Conservation (phyloP, 2,329 filamentous ascomycete genomes). For the Aspergillus japonicus region DNA sequence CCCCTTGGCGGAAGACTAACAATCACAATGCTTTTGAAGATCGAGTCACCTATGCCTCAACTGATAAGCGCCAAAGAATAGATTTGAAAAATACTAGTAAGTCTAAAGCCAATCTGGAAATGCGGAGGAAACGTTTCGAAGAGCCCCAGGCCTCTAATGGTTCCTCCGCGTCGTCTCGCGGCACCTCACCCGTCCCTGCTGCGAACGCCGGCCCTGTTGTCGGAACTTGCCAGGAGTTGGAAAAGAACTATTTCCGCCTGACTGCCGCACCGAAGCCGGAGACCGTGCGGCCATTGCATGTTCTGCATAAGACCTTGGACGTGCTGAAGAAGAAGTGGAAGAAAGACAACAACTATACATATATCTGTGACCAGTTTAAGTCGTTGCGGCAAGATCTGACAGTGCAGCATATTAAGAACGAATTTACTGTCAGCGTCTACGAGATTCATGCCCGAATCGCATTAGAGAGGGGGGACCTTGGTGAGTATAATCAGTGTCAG, state of each 20-base stretch:
- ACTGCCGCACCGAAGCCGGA: constrained; percentile 86
- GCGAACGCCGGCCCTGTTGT: constrained; percentile 67
- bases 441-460: constrained; percentile 97
- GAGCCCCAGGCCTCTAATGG: constrained; percentile 45
- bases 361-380: constrained; percentile 99
- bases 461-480: constrained; percentile 95
- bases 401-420: constrained; percentile 93
- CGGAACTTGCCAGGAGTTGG: constrained; percentile 77
- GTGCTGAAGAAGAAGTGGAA: constrained; percentile 93
- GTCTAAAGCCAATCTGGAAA: constrained; percentile 82
- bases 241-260: constrained; percentile 93
- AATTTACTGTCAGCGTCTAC: constrained; percentile 94
- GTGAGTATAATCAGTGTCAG: constrained; percentile 99
- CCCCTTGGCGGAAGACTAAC: constrained; percentile 76
- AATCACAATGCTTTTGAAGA: constrained; percentile 64
- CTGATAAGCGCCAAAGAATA: constrained; percentile 52
- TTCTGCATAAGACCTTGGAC: constrained; percentile 82
- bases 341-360: constrained; percentile 88
- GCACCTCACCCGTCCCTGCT: constrained; percentile 50
- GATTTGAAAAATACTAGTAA: constrained; percentile 69
- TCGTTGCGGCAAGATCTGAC: constrained; percentile 97
- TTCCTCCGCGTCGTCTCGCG: constrained; percentile 42
- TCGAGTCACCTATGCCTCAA: constrained; percentile 65
- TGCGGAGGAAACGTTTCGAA: constrained; percentile 84
- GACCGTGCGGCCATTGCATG: constrained; percentile 76